Percentiles rank a stretch among this genome's conserved stretches.
Evolutionary conservation across 495 filamentous ascomycete species (phyloP).

Genomic region (Penicillium cosmopolitanum): DNA sequence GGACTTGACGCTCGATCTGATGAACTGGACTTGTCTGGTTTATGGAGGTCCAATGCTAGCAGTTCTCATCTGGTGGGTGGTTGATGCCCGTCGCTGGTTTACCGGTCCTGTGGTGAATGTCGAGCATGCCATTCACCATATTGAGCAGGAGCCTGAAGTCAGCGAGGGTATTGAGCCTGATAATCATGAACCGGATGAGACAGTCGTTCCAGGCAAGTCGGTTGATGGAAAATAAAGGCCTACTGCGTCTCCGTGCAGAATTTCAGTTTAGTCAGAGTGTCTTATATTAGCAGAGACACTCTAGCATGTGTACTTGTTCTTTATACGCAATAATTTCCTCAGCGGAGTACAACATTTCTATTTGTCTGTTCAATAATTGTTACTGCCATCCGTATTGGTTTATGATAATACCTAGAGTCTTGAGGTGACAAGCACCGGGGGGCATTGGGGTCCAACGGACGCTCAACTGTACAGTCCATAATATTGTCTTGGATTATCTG

Average conservation of each 20-base stretch:
- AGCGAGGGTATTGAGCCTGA: constrained; percentile 32
- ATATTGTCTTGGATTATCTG: constrained; percentile 1
- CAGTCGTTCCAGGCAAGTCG: constrained; percentile 64
- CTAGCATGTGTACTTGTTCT: too few relatives aligned
- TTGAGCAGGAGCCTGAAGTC: constrained; percentile 19
- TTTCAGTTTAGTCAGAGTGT: background rate
- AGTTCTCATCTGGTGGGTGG: constrained; percentile 69
- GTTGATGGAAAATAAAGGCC: constrained; percentile 46
- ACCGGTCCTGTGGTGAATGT: constrained; percentile 69
- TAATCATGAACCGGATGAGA: background rate
- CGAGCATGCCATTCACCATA: constrained; percentile 43
- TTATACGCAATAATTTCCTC: too few relatives aligned
- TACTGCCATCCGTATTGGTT: too few relatives aligned
- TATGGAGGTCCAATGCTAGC: constrained; percentile 70
- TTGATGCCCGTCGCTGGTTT: constrained; percentile 76
- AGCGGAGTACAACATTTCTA: too few relatives aligned
- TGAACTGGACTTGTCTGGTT: constrained; percentile 81
- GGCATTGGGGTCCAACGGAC: background rate
- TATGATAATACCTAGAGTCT: too few relatives aligned
- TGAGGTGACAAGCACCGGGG: too few relatives aligned
- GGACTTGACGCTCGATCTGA: constrained; percentile 59
- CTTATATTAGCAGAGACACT: too few relatives aligned
- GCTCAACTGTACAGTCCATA: background rate
- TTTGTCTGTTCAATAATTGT: too few relatives aligned
- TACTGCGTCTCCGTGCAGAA: background rate